These are phyloP conservation scores for Erucastrum elatum DNA, from an alignment of 345 rosid species.

Conservation along the genomic window DNA sequence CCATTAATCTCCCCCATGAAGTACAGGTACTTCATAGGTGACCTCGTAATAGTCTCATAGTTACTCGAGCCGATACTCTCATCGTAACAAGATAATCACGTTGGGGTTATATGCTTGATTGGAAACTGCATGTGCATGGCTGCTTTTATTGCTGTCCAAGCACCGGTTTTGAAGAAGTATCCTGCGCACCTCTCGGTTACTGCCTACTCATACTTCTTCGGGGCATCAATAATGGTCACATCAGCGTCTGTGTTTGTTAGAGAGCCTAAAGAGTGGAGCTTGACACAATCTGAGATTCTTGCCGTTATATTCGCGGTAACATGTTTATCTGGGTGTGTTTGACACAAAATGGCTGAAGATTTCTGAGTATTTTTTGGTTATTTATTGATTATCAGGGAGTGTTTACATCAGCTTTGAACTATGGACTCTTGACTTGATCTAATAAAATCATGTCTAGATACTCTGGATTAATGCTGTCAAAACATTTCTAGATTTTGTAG, in stretches of 20 bases:
- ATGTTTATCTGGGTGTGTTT: not conserved
- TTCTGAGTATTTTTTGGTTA: not conserved
- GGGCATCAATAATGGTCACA: constrained; percentile 22
- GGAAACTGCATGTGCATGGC: constrained; percentile 82
- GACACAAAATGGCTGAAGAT: not conserved
- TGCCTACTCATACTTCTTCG: constrained; percentile 80
- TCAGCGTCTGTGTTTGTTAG: constrained; percentile 55
- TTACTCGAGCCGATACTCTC: no score
- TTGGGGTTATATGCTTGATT: constrained; percentile 56
- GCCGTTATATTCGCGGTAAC: constrained; percentile 80
- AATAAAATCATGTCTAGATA: constrained; percentile 8
- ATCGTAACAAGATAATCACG: constrained; percentile 31
- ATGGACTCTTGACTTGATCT: constrained; percentile 92
- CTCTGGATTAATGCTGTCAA: constrained; percentile 3
- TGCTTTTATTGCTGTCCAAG: constrained; percentile 85
- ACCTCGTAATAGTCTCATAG: no score
- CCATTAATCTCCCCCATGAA: constrained; percentile 69
- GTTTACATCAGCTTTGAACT: constrained; percentile 86
- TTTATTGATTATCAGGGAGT: constrained; percentile 50
- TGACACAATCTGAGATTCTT: constrained; percentile 69
- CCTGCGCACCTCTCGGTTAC: constrained; percentile 79
- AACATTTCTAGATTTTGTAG: not conserved
- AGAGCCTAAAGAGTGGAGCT: constrained; percentile 73
- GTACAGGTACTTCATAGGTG: constrained; percentile 35
- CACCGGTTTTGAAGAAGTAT: constrained; percentile 70